Evolutionary conservation across 441 rosid genomes (phyloP).

Genomic region (Croton laevigatus): DNA sequence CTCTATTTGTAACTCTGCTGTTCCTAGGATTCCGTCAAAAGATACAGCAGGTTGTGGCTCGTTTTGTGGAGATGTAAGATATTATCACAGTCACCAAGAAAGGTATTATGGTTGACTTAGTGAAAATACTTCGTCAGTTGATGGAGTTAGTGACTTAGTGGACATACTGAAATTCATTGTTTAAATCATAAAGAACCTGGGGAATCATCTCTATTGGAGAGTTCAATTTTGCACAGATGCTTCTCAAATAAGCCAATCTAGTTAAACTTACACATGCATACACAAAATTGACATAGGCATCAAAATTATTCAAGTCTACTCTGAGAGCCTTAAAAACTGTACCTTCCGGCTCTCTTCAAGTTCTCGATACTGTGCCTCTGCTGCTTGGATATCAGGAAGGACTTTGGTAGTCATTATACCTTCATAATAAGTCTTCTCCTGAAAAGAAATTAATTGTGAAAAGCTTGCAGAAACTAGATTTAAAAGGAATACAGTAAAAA

Average conservation of each 20-base stretch:
- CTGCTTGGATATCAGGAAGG: conserved; percentile 59
- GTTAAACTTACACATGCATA: not conserved
- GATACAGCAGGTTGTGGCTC: too few relatives aligned
- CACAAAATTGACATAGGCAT: not conserved
- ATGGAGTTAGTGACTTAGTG: not conserved
- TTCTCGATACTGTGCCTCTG: conserved; percentile 55
- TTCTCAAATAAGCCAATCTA: not conserved
- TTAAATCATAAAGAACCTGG: not conserved
- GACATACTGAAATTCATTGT: not conserved
- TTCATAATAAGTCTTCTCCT: conserved; percentile 84
- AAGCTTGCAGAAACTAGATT: conserved; percentile 16
- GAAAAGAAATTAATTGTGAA: conserved; percentile 28
- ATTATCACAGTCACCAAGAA: not conserved
- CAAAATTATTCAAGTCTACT: conserved; percentile 12
- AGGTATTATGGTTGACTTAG: not conserved
- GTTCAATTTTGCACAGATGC: not conserved
- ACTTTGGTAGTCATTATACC: conserved; percentile 73
- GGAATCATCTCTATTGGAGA: not conserved
- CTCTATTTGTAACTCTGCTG: too few relatives aligned
- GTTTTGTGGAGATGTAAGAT: not conserved
- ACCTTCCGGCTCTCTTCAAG: conserved; percentile 69
- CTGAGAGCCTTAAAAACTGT: conserved; percentile 7
- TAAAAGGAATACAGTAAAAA: conserved; percentile 16
- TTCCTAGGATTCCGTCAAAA: too few relatives aligned
- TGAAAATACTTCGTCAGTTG: not conserved